Evolutionary conservation across 2,329 filamentous ascomycete species (phyloP).

Genomic region (Polytolypa hystricis): DNA sequence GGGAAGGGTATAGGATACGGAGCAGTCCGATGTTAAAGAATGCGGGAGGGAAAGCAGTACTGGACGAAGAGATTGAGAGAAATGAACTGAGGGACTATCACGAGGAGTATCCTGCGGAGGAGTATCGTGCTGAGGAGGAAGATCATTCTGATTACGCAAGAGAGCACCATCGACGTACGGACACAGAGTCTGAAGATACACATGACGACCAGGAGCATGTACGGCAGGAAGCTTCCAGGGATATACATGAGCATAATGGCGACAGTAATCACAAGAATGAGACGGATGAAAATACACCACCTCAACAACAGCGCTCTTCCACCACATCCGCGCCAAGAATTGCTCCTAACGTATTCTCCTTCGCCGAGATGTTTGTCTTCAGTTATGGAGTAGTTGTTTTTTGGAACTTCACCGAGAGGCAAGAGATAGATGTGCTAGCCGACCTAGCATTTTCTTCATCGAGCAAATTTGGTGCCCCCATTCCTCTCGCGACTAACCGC

Average conservation of each 20-base stretch:
- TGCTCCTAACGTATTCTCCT: slow-evolving; percentile 60
- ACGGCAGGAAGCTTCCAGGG: slow-evolving; percentile 2
- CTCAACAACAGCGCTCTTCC: background rate
- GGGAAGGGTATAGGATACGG: slow-evolving; percentile 74
- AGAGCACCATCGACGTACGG: too few species aligned
- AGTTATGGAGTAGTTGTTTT: slow-evolving; percentile 96
- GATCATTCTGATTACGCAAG: slow-evolving; percentile 35
- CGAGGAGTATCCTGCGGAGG: slow-evolving; percentile 74
- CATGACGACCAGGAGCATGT: slow-evolving; percentile 1
- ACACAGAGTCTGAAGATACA: slow-evolving; percentile 21
- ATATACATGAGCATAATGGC: slow-evolving; percentile 12
- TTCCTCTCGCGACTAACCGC: slow-evolving; percentile 64
- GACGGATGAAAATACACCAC: slow-evolving; percentile 12
- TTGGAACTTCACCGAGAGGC: slow-evolving; percentile 94
- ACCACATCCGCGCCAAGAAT: slow-evolving; percentile 26
- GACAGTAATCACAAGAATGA: slow-evolving; percentile 18
- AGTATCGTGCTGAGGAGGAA: slow-evolving; percentile 59
- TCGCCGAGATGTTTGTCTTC: slow-evolving; percentile 95
- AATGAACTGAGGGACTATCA: slow-evolving; percentile 83
- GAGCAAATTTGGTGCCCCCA: slow-evolving; percentile 26
- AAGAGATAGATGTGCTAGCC: slow-evolving; percentile 92
- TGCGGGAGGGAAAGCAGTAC: slow-evolving; percentile 79
- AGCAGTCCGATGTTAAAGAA: slow-evolving; percentile 89
- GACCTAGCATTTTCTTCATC: slow-evolving; percentile 73
- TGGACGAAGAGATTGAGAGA: slow-evolving; percentile 92